Evolutionary conservation across 2,329 filamentous ascomycete species (phyloP).

Genomic region (Sporothrix brunneoviolacea): DNA sequence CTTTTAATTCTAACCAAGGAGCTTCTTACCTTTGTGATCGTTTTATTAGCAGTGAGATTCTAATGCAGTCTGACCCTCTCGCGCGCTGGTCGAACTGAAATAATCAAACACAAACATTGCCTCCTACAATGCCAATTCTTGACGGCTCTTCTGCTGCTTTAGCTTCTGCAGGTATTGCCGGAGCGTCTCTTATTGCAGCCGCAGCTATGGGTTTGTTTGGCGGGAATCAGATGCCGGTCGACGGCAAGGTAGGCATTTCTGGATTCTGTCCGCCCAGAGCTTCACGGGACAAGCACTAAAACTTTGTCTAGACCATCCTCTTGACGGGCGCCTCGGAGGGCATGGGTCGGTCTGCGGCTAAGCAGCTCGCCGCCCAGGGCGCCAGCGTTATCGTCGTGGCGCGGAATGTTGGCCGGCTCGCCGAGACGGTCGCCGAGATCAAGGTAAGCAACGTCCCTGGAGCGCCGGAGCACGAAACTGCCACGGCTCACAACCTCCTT

Average conservation of each 20-base stretch:
- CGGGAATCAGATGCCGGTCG: conserved; percentile 74
- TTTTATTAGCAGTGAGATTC: too few relatives aligned
- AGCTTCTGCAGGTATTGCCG: conserved; percentile 27
- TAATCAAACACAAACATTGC: too few relatives aligned
- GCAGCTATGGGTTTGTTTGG: conserved; percentile 61
- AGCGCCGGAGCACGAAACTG: neutral
- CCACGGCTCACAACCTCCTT: neutral
- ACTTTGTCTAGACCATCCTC: conserved; percentile 63
- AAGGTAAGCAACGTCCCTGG: conserved; percentile 41
- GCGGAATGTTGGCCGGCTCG: conserved; percentile 67
- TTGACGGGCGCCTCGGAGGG: conserved; percentile 91
- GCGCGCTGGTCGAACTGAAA: too few relatives aligned
- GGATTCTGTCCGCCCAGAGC: conserved; percentile 3
- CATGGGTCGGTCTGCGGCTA: conserved; percentile 72
- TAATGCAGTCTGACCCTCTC: too few relatives aligned
- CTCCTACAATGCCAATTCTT: conserved; percentile 14
- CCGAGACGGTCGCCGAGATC: conserved; percentile 60
- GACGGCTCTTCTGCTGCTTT: conserved; percentile 20
- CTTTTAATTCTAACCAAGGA: too few relatives aligned
- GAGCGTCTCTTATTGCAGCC: conserved; percentile 26
- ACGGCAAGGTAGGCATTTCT: conserved; percentile 60
- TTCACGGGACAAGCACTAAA: too few relatives aligned
- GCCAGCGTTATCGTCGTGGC: conserved; percentile 83
- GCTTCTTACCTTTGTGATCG: too few relatives aligned
- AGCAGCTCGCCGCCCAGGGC: conserved; percentile 71